These are phyloP conservation scores for Fusarium sp. DNA, from an alignment of 2,329 filamentous ascomycete genomes.

Conservation along the genomic window DNA sequence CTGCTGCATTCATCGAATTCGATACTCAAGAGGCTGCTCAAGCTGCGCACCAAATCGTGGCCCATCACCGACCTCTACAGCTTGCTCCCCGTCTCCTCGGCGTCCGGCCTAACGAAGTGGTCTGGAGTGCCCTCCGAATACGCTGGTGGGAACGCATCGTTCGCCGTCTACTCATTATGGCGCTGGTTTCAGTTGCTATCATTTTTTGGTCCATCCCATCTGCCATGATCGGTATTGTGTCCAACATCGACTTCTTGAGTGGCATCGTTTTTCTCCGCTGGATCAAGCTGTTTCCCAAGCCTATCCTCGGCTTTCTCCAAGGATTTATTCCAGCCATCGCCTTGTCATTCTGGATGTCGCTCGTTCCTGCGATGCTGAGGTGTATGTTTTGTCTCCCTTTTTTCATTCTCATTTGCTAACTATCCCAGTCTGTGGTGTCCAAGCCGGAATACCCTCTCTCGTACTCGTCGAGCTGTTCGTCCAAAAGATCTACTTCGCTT, in stretches of 20 bases:
- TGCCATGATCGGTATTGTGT: constrained; percentile 84
- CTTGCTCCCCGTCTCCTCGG: constrained; percentile 90
- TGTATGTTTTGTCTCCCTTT: constrained; percentile 40
- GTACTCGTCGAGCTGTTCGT: constrained; percentile 88
- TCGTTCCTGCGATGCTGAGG: constrained; percentile 86
- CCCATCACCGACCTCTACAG: constrained; percentile 87
- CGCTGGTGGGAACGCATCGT: constrained; percentile 88
- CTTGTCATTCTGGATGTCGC: constrained; percentile 85
- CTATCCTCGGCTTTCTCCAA: constrained; percentile 85
- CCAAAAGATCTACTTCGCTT: constrained; percentile 91
- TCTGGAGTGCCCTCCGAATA: constrained; percentile 88
- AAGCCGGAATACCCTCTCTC: constrained; percentile 82
- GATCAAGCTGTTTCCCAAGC: constrained; percentile 75
- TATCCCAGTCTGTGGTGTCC: constrained; percentile 75
- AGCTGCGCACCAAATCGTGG: constrained; percentile 84
- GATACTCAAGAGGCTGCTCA: constrained; percentile 85
- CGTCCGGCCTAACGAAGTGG: constrained; percentile 82
- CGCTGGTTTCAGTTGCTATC: constrained; percentile 81
- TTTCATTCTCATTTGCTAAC: constrained; percentile 16
- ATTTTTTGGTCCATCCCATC: constrained; percentile 87
- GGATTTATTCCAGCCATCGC: constrained; percentile 85
- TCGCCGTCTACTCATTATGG: constrained; percentile 75
- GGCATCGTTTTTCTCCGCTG: constrained; percentile 77
- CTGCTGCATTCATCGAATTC: constrained; percentile 93
- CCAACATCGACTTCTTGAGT: constrained; percentile 81